phyloP scores from a whole-genome alignment of 768 basidiomycete species.

The Kwoniella botswanensis region DNA sequence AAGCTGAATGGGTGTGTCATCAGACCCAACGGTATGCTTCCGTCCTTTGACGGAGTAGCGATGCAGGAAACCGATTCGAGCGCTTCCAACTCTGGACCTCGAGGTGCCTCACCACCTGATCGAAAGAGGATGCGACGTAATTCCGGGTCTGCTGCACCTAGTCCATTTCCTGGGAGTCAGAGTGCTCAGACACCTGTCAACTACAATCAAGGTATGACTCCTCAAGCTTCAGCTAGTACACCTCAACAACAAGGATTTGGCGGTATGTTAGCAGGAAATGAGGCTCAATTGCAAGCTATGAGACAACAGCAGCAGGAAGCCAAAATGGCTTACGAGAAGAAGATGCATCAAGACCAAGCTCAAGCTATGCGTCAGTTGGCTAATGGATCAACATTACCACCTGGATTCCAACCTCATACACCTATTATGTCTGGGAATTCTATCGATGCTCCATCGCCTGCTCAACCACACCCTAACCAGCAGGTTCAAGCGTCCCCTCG shows the following conservation, averaged over 20 bases:
- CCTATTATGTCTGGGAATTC: conserved; percentile 37
- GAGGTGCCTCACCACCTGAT: conserved; percentile 46
- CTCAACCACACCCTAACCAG: conserved; percentile 19
- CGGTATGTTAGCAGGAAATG: conserved; percentile 20
- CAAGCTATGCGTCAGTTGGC: conserved; percentile 31
- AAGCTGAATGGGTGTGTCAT: background rate
- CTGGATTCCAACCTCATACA: conserved; percentile 42
- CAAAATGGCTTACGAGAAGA: conserved; percentile 36
- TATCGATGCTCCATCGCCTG: conserved; percentile 45
- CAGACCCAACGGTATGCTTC: conserved; percentile 33
- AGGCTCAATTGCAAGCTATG: conserved; percentile 29
- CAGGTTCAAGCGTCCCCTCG: conserved; percentile 36
- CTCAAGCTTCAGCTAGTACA: conserved; percentile 27
- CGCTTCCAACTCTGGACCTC: conserved; percentile 17
- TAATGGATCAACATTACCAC: conserved; percentile 12
- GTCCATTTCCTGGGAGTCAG: conserved; percentile 36
- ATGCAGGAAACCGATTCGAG: conserved; percentile 32
- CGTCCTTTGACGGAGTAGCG: conserved; percentile 14
- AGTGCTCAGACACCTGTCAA: conserved; percentile 30
- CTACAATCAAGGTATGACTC: conserved; percentile 26
- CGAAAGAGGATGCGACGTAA: conserved; percentile 51
- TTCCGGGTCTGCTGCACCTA: conserved; percentile 48
- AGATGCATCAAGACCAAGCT: conserved; percentile 42
- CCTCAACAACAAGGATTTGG: conserved; percentile 34
- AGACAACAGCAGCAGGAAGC: conserved; percentile 41